Conservation (phyloP, 345 rosid genomes). For the Populus deltoides region DNA sequence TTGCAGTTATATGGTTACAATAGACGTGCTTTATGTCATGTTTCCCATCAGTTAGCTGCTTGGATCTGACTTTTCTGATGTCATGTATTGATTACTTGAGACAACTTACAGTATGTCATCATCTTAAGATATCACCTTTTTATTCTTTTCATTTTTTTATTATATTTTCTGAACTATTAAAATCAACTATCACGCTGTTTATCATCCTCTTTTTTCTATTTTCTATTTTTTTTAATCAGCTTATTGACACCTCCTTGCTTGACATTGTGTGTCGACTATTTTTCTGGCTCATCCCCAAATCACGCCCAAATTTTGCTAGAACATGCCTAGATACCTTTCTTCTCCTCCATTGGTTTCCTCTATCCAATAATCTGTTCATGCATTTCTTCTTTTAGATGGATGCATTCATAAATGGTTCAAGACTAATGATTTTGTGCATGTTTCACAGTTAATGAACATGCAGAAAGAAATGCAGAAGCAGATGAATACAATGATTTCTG, state of each 20-base stretch:
- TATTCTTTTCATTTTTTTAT: not conserved
- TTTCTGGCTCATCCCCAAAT: not conserved
- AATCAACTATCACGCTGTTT: not conserved
- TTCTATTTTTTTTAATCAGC: not conserved
- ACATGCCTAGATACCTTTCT: not conserved
- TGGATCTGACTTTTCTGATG: not conserved
- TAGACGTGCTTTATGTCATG: not conserved
- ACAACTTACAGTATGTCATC: not conserved
- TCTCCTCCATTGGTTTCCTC: not conserved
- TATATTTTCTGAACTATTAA: not conserved
- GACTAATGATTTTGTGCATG: not conserved
- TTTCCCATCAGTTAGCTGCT: slow-evolving; percentile 5
- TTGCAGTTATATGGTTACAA: not conserved
- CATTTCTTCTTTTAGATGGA: not conserved
- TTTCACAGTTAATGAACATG: slow-evolving; percentile 13
- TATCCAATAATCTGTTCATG: not conserved
- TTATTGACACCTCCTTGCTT: not conserved
- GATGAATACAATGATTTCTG: slow-evolving; percentile 14
- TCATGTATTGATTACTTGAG: not conserved
- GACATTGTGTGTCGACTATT: not conserved
- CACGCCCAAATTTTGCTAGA: not conserved
- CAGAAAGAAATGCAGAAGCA: slow-evolving; percentile 38
- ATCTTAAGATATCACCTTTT: not conserved
- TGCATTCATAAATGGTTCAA: not conserved
- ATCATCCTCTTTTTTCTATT: not conserved